These are phyloP conservation scores for Omphalotus guepiniiformis DNA, from an alignment of 768 basidiomycete genomes.

Conservation along the genomic window DNA sequence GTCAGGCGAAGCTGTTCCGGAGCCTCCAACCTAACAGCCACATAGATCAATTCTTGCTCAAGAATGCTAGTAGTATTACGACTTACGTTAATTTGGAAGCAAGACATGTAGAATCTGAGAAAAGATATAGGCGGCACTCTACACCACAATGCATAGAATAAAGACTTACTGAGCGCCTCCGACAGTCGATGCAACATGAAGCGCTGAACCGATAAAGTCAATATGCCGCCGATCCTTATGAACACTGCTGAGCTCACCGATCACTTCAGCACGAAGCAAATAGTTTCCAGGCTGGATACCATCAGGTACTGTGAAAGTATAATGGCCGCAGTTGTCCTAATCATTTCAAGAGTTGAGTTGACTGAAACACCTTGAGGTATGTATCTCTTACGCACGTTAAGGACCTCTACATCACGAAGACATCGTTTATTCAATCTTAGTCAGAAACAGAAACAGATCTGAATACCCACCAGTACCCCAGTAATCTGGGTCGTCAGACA, in stretches of 20 bases:
- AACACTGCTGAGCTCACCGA: slow-evolving; percentile 26
- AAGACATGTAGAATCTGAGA: slow-evolving; percentile 38
- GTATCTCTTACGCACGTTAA: slow-evolving; percentile 21
- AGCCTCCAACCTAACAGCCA: slow-evolving; percentile 13
- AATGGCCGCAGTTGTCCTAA: slow-evolving; percentile 51
- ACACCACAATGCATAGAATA: background rate
- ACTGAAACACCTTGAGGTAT: background rate
- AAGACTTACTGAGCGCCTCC: slow-evolving; percentile 35
- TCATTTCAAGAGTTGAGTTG: background rate
- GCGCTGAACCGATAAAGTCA: slow-evolving; percentile 21
- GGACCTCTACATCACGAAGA: slow-evolving; percentile 19
- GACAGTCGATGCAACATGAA: slow-evolving; percentile 35
- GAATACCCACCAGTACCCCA: slow-evolving; percentile 32
- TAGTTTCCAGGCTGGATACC: slow-evolving; percentile 41
- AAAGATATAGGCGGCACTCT: background rate
- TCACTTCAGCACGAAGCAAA: slow-evolving; percentile 43
- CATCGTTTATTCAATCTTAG: background rate
- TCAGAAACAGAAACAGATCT: background rate
- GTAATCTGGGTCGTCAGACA: slow-evolving; percentile 44
- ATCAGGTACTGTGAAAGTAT: slow-evolving; percentile 41
- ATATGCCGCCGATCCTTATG: background rate
- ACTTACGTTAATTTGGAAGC: slow-evolving; percentile 37
- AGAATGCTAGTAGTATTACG: background rate
- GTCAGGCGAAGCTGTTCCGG: slow-evolving; percentile 30
- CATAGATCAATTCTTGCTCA: background rate